Percentiles rank a stretch among this genome's conserved stretches.
These are phyloP conservation scores for Solanum hybrid DNA, from an alignment of 305 asterid species.

Conservation along the genomic window DNA sequence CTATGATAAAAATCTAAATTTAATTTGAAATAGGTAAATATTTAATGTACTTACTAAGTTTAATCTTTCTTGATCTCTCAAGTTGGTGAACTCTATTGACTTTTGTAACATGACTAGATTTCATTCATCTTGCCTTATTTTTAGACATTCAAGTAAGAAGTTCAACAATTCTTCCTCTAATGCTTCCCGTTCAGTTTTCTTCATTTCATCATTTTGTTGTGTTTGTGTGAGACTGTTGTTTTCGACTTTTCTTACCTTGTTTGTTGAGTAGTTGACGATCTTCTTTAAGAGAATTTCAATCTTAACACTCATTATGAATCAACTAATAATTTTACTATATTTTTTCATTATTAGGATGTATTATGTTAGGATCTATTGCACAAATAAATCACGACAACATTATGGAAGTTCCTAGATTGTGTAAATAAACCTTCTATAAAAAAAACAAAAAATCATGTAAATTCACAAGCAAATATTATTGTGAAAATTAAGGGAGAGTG, in stretches of 20 bases:
- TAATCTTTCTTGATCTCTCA: not conserved
- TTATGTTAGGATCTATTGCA: too few relatives aligned
- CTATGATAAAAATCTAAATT: not conserved
- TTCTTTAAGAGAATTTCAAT: too few relatives aligned
- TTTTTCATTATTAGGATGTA: too few relatives aligned
- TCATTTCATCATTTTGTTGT: not conserved
- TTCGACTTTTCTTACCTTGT: too few relatives aligned
- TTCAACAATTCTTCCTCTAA: not conserved
- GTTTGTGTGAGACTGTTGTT: too few relatives aligned
- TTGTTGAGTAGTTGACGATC: too few relatives aligned
- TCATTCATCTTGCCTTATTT: not conserved
- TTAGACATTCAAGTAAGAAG: not conserved
- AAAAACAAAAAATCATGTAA: accelerated
- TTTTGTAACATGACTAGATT: not conserved
- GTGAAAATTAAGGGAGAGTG: not conserved
- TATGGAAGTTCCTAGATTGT: not conserved
- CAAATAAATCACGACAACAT: too few relatives aligned
- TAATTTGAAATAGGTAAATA: not conserved
- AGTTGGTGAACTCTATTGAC: not conserved
- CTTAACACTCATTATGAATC: too few relatives aligned
- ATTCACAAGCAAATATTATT: not conserved
- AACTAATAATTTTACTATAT: too few relatives aligned
- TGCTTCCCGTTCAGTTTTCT: not conserved
- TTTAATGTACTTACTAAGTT: not conserved
- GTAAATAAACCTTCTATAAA: not conserved